Base-by-base conservation (phyloP, 495 filamentous ascomycete species). In the Xylaria flabelliformis region DNA sequence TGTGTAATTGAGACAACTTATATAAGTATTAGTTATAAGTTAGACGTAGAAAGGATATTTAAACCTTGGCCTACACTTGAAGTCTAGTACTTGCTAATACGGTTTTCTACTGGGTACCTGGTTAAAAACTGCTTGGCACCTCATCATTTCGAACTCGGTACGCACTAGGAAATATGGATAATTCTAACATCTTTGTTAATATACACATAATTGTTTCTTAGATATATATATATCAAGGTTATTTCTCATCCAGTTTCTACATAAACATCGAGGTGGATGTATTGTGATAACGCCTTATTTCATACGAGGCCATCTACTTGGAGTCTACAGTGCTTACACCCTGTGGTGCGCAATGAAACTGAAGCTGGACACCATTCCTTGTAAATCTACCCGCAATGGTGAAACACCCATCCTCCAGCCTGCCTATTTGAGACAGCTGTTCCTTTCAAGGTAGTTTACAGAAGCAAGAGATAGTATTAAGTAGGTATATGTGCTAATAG, bases 381-480 rank as follows among this genome's bases (percentile, higher is more conserved):
- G 67, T 50, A 19, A 34, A 56, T 29, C 34, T n/a, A 59, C 29
- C 53, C 21, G 39, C 39, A 39, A 69, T 69, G 67, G 67, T 69
- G 67, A 69, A 69, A 69, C 67, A 50, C 55, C 26, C 24, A 66
- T 34, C 46, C 36, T 69, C 50, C 41, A 61, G 55, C 67, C 53
- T 68, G 66, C 66, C 66, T 42, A 8, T 55, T 68, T 58, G 17
- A 68, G 65, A 55, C 36, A 61, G 24, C 29, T 48, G 34, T 13
- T 42, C 34, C 4, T 55, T 39, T 50, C 2, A 42, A 1, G 7
- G 34, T n/a, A 69, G 34, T 50, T 21, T 10, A 7, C 21, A n/a
- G 58, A 21, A 59, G 39, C 8, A 21, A 39, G 34, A 61, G 7
- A 39, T 29, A 36, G 29, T 34, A 36, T 56, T 12, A n/a, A n/a